Conservation (phyloP, 176 grass and related monocot genomes). For the Miscanthus lutarioriparius region DNA sequence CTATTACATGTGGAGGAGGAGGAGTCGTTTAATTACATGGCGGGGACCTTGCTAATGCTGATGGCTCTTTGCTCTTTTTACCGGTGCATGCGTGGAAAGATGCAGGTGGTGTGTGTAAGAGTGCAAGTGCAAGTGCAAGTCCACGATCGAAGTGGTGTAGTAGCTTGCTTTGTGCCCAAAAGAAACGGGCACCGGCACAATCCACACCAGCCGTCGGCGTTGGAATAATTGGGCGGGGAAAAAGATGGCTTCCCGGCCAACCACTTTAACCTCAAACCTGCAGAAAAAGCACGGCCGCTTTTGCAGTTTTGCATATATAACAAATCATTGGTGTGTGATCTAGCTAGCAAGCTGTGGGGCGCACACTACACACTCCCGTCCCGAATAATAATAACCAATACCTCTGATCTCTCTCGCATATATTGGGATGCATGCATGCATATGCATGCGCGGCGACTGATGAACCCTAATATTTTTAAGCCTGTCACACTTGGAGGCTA, state of each 20-base stretch:
- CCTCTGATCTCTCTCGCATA: neutral
- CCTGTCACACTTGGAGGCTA: constrained; percentile 29
- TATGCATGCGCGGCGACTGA: neutral
- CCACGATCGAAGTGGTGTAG: neutral
- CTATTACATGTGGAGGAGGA: neutral
- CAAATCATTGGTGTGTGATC: constrained; percentile 13
- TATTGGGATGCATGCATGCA: neutral
- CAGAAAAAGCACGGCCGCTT: constrained; percentile 6
- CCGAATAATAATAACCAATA: neutral
- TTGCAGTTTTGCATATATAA: constrained; percentile 9
- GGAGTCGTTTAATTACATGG: neutral
- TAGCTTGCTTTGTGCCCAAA: neutral
- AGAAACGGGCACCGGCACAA: constrained; percentile 15
- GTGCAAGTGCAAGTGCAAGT: neutral
- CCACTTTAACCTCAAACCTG: constrained; percentile 28
- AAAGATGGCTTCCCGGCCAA: constrained; percentile 15
- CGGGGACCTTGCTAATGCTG: constrained; percentile 10
- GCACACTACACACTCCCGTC: neutral
- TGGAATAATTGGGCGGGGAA: constrained; percentile 2
- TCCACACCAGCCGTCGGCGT: neutral
- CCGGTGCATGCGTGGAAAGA: constrained; percentile 27
- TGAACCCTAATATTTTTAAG: constrained; percentile 21
- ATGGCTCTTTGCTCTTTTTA: neutral
- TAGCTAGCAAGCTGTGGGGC: neutral
- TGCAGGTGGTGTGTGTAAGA: neutral